phyloP scores from a whole-genome alignment of 208 protist genomes.

The Vickermania ingenoplastis region DNA sequence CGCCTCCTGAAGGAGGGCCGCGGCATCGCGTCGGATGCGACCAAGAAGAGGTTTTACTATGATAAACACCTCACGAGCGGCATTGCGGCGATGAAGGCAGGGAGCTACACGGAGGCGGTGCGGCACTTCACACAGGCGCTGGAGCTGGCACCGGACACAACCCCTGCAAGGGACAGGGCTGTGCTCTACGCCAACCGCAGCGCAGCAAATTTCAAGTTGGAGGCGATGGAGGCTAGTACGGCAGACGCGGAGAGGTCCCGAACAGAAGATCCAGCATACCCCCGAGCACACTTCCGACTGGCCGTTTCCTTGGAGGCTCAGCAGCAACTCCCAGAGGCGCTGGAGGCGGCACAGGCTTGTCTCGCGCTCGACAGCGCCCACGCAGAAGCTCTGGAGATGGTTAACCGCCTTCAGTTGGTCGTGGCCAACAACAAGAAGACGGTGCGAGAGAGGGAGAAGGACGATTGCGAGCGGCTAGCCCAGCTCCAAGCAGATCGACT shows the following conservation, averaged over 20 bases:
- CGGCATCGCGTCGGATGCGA: constrained; percentile 28
- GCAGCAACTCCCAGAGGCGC: constrained; percentile 28
- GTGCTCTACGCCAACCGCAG: constrained; percentile 66
- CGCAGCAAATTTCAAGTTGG: constrained; percentile 44
- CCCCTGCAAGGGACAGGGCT: constrained; percentile 26
- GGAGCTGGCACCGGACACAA: constrained; percentile 24
- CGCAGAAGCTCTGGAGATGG: constrained; percentile 30
- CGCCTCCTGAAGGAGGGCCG: constrained; percentile 26
- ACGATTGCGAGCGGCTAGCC: constrained; percentile 19
- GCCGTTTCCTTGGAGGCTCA: constrained; percentile 44
- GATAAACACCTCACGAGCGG: constrained; percentile 53
- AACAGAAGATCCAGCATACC: constrained; percentile 47
- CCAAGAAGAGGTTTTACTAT: constrained; percentile 66
- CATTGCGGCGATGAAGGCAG: constrained; percentile 55
- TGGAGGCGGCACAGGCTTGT: constrained; percentile 39
- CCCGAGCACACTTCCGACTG: constrained; percentile 63
- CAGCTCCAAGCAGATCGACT: constrained; percentile 31
- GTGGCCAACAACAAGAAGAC: constrained; percentile 34
- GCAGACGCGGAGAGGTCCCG: constrained; percentile 40
- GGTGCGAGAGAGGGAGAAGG: constrained; percentile 30
- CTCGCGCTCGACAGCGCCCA: constrained; percentile 44
- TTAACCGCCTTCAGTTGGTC: constrained; percentile 25
- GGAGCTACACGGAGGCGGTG: constrained; percentile 55
- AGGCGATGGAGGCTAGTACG: constrained; percentile 35
- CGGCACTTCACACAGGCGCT: constrained; percentile 74